Conservation (phyloP, 352 stramenopile species). For the Plasmopara muralis region DNA sequence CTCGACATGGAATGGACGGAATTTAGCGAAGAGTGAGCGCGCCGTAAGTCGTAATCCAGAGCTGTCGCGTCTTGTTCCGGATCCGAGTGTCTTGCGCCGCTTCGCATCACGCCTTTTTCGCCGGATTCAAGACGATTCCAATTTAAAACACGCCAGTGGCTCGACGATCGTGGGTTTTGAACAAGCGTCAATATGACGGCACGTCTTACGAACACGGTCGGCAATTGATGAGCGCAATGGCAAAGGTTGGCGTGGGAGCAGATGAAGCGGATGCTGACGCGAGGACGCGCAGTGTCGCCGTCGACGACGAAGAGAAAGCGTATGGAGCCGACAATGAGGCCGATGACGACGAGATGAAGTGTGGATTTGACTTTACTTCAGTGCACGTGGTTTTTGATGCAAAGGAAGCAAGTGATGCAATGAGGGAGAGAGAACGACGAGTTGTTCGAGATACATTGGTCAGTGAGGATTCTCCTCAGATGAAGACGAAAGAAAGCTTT, state of each 20-base stretch:
- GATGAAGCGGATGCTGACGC: conserved; percentile 5
- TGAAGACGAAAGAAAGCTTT: not conserved
- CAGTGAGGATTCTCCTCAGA: conserved; percentile 5
- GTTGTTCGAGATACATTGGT: conserved; percentile 9
- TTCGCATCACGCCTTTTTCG: not conserved
- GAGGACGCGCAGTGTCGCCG: not conserved
- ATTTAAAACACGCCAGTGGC: conserved; percentile 8
- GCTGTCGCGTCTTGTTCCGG: conserved; percentile 9
- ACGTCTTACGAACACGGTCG: conserved; percentile 6
- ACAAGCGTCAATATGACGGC: conserved; percentile 2
- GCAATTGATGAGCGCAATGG: conserved; percentile 14
- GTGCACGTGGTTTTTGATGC: not conserved
- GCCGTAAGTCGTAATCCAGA: conserved; percentile 1
- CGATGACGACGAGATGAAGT: conserved; percentile 9
- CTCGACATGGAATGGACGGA: conserved; percentile 95
- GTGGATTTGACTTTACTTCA: conserved; percentile 8
- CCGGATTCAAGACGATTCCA: not conserved
- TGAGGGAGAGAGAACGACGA: not conserved
- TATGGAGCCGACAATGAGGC: conserved; percentile 16
- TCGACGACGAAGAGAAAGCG: conserved; percentile 12
- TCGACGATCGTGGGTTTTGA: conserved; percentile 2
- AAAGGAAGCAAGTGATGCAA: not conserved
- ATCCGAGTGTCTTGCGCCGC: not conserved
- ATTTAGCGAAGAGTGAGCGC: conserved; percentile 78
- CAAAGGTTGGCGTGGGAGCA: conserved; percentile 13